Evolutionary conservation across 257 asterid genomes (phyloP).

Genomic region (Scutellaria baicalensis): DNA sequence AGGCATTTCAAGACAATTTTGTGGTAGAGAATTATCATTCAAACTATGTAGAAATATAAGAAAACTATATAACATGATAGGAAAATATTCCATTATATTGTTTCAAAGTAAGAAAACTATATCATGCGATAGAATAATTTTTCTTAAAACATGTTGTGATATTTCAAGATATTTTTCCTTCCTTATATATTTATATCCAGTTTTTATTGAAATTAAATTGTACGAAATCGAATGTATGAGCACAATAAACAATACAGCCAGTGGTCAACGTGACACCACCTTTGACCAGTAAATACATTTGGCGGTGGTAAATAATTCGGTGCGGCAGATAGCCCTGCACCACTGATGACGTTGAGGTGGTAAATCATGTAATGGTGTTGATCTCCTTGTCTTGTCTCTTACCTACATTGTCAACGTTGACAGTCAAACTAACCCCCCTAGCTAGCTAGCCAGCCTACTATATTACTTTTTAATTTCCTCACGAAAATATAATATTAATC

Average conservation of each 20-base stretch:
- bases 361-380: conserved; percentile 7
- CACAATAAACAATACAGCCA: background rate
- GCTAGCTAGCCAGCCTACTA: background rate
- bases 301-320: background rate
- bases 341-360: background rate
- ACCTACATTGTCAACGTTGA: conserved; percentile 11
- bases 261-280: background rate
- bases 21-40: too few relatives aligned
- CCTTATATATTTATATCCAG: too few relatives aligned
- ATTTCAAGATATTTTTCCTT: too few relatives aligned
- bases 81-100: too few relatives aligned
- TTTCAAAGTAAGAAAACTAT: too few relatives aligned
- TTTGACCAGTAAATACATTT: background rate
- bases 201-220: too few relatives aligned
- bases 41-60: too few relatives aligned
- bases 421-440: conserved; percentile 11
- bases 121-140: too few relatives aligned
- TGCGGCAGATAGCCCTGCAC: background rate
- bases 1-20: too few relatives aligned
- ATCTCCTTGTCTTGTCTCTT: background rate
- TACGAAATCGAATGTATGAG: background rate
- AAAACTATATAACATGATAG: too few relatives aligned
- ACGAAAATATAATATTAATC: background rate
- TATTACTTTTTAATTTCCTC: background rate
- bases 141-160: too few relatives aligned